These are phyloP conservation scores for Acer negundo DNA, from an alignment of 345 rosid genomes.

Conservation along the genomic window DNA sequence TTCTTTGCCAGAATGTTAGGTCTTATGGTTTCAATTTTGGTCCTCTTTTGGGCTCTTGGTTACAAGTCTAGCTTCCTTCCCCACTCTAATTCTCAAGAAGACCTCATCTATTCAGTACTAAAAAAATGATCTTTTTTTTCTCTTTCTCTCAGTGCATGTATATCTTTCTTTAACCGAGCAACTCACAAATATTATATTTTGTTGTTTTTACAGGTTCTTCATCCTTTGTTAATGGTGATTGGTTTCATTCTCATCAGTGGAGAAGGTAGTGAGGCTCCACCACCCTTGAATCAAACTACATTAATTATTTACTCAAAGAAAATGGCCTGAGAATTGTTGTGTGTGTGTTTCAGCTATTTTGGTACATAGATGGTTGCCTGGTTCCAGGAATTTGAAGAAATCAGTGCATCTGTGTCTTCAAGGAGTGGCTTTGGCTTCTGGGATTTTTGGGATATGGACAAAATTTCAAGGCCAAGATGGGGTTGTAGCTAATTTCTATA, in stretches of 20 bases:
- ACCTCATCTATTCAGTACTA: constrained; percentile 70
- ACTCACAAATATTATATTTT: not conserved
- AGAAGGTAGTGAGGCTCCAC: constrained; percentile 56
- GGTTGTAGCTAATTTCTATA: constrained; percentile 74
- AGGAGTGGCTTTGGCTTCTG: constrained; percentile 83
- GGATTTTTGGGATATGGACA: constrained; percentile 88
- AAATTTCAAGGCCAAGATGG: constrained; percentile 69
- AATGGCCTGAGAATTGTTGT: constrained; percentile 1
- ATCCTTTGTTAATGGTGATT: constrained; percentile 89
- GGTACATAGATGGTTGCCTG: constrained; percentile 90
- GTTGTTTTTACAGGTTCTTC: constrained; percentile 54
- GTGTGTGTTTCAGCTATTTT: constrained; percentile 59
- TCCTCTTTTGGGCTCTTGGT: constrained; percentile 70
- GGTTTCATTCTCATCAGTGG: constrained; percentile 91
- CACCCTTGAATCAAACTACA: not conserved
- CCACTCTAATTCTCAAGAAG: constrained; percentile 46
- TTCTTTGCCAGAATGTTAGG: constrained; percentile 71
- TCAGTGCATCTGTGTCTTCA: constrained; percentile 82
- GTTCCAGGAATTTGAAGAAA: constrained; percentile 84
- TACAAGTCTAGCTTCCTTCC: constrained; percentile 67
- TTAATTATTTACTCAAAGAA: not conserved
- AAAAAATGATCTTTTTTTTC: not conserved
- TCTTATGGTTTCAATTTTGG: constrained; percentile 52
- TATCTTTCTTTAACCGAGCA: not conserved
- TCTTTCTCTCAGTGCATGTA: too few species aligned